Evolutionary conservation across 768 basidiomycete genomes (phyloP).

Genomic region (Tricholoma sp.): DNA sequence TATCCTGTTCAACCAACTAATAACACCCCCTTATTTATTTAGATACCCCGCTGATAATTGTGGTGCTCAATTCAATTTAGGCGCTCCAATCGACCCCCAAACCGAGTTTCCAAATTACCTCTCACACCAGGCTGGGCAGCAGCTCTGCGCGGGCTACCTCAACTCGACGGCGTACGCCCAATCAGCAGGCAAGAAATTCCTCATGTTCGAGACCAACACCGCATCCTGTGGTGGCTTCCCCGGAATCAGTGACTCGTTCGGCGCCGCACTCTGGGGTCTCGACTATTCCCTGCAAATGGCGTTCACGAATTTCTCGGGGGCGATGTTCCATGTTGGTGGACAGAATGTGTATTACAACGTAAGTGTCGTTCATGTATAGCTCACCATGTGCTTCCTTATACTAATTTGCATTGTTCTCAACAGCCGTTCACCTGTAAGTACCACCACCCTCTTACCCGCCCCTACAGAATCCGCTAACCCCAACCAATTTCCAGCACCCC

Average conservation of each 20-base stretch:
- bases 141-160: constrained; percentile 47
- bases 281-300: constrained; percentile 59
- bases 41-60: constrained; percentile 63
- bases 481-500: constrained; percentile 9
- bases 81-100: constrained; percentile 37
- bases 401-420: constrained; percentile 33
- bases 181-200: constrained; percentile 34
- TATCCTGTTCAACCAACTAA: no score
- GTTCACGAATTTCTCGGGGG: constrained; percentile 44
- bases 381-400: neutral
- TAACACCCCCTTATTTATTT: no score
- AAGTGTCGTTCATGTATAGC: constrained; percentile 14
- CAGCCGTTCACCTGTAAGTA: constrained; percentile 22
- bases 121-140: constrained; percentile 49
- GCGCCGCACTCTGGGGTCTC: constrained; percentile 55
- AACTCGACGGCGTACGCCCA: constrained; percentile 41
- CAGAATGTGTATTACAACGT: constrained; percentile 63
- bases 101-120: constrained; percentile 50
- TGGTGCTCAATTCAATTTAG: constrained; percentile 38
- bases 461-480: neutral
- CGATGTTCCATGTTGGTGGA: constrained; percentile 51
- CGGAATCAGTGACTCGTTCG: constrained; percentile 56
- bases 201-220: constrained; percentile 69
- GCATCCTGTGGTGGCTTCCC: constrained; percentile 65
- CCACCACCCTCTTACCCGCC: constrained; percentile 3